Evolutionary conservation across 1,139 yeast species (phyloP), one percentile per base, ranked within the genome.

Genomic region (Debaryomyces udenii): DNA sequence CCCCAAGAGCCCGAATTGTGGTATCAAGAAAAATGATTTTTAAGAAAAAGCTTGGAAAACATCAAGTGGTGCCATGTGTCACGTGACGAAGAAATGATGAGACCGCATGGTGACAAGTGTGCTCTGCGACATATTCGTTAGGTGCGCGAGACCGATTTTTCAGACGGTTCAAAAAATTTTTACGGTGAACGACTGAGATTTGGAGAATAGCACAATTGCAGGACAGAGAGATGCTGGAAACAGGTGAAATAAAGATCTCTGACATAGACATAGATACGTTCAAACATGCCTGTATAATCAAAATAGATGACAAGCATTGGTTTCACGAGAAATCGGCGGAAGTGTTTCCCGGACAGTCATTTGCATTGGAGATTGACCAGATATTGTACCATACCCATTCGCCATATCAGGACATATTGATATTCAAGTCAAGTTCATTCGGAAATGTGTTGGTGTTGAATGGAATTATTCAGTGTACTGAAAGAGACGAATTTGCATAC

Each of bases 381-480:
- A 56, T 73, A 29, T 57, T 73, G 37, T 63, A 69, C 47, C 76
- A 72, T 49, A 52, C 63, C 2, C 49, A 64, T 35, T 62, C 71
- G 6, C 61, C 56, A 39, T 72, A 47, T 51, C 78, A 72, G 49
- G 78, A 72, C 51, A 72, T 86, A 29, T 71, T 89, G 29, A 83
- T 88, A 11, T 89, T 88, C 63, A 78, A 84, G 59, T 80, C 89
- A 38, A 70, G 83, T 31, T 77, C 80, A 47, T 88, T 84, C 58
- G 96, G 96, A 37, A 88, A 87, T 55, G 96, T 88, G 10, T 74
- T 88, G 37, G 95, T 88, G 2, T 74, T 88, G 37, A 95, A 88
- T 57, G 96, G 96, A 9, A 90, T 85, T 35, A 80, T 88, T 48
- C 96, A 88, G 68, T 90, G 87, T 49, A 85, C 96, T 2, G 96